Percentiles rank a stretch among this genome's conserved stretches.
Conservation (phyloP, 257 asterid species). For the Solanum paucissectum region DNA sequence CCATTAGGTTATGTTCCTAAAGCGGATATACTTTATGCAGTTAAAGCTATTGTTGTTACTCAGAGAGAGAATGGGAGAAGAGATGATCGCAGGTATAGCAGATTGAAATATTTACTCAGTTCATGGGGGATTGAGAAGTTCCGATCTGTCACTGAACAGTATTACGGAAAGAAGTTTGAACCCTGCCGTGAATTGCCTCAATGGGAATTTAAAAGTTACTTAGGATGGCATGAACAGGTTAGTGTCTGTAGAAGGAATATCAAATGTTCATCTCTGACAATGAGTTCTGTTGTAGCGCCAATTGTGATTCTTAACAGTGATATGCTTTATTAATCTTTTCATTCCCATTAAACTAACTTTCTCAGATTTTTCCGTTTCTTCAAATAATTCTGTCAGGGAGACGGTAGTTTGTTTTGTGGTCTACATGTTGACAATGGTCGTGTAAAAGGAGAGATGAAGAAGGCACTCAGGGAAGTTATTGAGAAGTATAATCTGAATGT, state of each 20-base stretch:
- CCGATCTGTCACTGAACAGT: constrained; percentile 68
- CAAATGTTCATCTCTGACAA: not conserved
- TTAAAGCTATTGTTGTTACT: constrained; percentile 91
- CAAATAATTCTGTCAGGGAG: constrained; percentile 51
- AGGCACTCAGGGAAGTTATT: constrained; percentile 67
- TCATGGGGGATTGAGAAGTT: constrained; percentile 98
- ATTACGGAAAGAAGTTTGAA: constrained; percentile 78
- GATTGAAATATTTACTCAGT: constrained; percentile 86
- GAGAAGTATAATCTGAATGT: constrained; percentile 82
- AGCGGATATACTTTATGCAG: constrained; percentile 79
- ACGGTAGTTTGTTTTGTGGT: constrained; percentile 82
- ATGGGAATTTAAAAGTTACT: constrained; percentile 93
- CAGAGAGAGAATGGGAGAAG: constrained; percentile 95
- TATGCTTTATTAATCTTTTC: not conserved
- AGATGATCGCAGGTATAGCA: constrained; percentile 95
- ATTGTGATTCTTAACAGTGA: not conserved
- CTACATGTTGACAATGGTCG: constrained; percentile 94
- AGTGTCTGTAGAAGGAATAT: not conserved
- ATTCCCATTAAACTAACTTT: not conserved
- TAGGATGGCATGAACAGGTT: constrained; percentile 99
- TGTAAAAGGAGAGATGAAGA: constrained; percentile 69
- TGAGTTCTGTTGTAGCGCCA: not conserved
- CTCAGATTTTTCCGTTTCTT: not conserved
- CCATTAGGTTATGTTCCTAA: constrained; percentile 93
- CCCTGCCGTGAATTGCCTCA: constrained; percentile 75